Percentiles rank a stretch among this genome's conserved stretches.
phyloP scores from a whole-genome alignment of 345 rosid genomes.

The Turritis glabra region DNA sequence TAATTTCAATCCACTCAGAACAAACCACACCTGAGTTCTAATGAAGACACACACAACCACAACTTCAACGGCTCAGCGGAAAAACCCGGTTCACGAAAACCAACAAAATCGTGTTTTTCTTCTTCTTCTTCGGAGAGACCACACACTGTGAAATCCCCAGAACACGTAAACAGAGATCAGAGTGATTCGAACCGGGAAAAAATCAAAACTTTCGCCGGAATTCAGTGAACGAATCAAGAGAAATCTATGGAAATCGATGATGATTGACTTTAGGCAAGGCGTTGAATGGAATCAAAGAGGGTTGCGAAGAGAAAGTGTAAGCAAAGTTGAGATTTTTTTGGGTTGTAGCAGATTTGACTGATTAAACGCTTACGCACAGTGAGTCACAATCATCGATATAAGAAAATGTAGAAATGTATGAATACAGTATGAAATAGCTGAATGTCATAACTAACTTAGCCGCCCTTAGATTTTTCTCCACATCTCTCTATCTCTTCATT shows the following conservation, averaged over 20 bases:
- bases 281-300: slow-evolving; percentile 10
- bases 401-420: not conserved
- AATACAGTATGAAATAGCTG: too few relatives aligned
- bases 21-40: not conserved
- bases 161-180: slow-evolving; percentile 15
- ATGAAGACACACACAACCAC: not conserved
- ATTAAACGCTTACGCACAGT: slow-evolving; percentile 26
- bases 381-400: slow-evolving; percentile 18
- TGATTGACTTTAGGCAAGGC: not conserved
- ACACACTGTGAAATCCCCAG: not conserved
- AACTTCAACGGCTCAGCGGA: not conserved
- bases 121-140: slow-evolving; percentile 9
- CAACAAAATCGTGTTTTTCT: not conserved
- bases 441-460: slow-evolving; percentile 23
- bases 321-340: slow-evolving; percentile 2
- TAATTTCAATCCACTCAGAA: not conserved
- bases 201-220: slow-evolving; percentile 24
- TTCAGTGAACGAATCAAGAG: not conserved
- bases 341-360: slow-evolving; percentile 31
- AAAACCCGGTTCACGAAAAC: not conserved
- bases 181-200: slow-evolving; percentile 15
- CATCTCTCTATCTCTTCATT: not conserved
- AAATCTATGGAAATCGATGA: not conserved
- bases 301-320: too few relatives aligned
- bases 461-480: slow-evolving; percentile 17